Conservation (phyloP, 2,329 filamentous ascomycete genomes). For the Epichloe uncinata region DNA sequence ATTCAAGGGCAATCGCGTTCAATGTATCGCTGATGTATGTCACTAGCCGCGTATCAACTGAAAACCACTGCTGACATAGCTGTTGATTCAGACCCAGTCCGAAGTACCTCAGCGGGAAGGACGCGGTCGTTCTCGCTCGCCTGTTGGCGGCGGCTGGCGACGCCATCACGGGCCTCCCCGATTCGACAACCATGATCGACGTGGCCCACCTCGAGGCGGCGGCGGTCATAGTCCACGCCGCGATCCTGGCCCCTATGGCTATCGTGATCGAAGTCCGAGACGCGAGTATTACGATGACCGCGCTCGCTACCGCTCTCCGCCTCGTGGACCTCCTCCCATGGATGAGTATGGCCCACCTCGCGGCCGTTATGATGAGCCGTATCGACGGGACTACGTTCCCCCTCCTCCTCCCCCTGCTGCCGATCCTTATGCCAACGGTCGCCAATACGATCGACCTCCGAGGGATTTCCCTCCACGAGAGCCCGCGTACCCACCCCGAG, state of each 20-base stretch:
- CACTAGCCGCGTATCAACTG: background rate
- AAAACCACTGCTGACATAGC: background rate
- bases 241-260: slow-evolving; percentile 51
- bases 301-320: slow-evolving; percentile 68
- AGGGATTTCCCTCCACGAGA: slow-evolving; percentile 36
- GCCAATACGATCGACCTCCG: slow-evolving; percentile 42
- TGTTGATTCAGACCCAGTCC: slow-evolving; percentile 53
- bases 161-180: slow-evolving; percentile 50
- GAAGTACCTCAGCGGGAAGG: slow-evolving; percentile 54
- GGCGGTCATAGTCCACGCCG: slow-evolving; percentile 65
- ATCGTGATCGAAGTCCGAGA: slow-evolving; percentile 76
- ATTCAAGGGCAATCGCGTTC: slow-evolving; percentile 81
- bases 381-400: slow-evolving; percentile 55
- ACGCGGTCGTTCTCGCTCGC: slow-evolving; percentile 67
- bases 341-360: slow-evolving; percentile 65
- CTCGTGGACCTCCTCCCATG: slow-evolving; percentile 48
- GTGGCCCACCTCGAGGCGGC: slow-evolving; percentile 46
- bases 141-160: slow-evolving; percentile 26
- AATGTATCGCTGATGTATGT: slow-evolving; percentile 77
- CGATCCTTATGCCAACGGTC: slow-evolving; percentile 46
- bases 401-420: slow-evolving; percentile 50
- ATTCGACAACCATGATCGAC: slow-evolving; percentile 70
- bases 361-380: slow-evolving; percentile 63
- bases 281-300: slow-evolving; percentile 83
- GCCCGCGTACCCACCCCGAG: slow-evolving; percentile 23